Base-by-base conservation (phyloP, 2,329 filamentous ascomycete species). In the Fusarium nurragi region DNA sequence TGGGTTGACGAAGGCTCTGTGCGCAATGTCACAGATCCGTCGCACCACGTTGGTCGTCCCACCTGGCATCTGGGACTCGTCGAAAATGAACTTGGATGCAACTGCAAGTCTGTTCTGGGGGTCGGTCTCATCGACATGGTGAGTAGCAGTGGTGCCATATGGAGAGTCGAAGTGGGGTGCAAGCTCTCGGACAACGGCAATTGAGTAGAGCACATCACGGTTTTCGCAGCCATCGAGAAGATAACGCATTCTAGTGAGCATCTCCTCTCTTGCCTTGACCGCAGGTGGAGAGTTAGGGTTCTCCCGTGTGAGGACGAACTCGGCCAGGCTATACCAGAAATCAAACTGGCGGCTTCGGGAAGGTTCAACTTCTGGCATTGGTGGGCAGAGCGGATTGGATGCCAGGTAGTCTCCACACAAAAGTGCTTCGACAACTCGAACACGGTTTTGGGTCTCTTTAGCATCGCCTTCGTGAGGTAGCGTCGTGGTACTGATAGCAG, bases 181-280 rank as follows among this genome's bases (percentile, higher is more conserved):
- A 46, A 93, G 83, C 63, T 94, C 88, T 23, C 93, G 88, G 16
- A 91, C 88, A 53, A 97, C 87, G 10, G 91, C 92, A 66, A 97
- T 90, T 0, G 92, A 95, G 77, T 97, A 97, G 54, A 97, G 86
- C 18, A 97, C 90, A 74, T 97, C 93, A 50, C 94, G 88, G 71
- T 94, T 95, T 78, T 97, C 94, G 22, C 90, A 86, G 44, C 90
- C 90, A 68, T 93, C 90, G 13, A 97, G 83, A 21, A 94, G 82
- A 54, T 84, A 84, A 28, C 92, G 88, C 76, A 93, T 86, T 48
- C 84, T 83, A 6, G 77, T 77, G 26, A 97, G 80, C 2, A 87
- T 85, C 23, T 88, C 84, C 50, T 93, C 89, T 32, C 92, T 86
- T 51, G 81, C 68, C 83, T 86, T 56, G 78, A 79, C 56, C 71